Percentiles rank a stretch among this genome's conserved stretches.
Evolutionary conservation across 2,329 filamentous ascomycete species (phyloP).

Genomic region (Aureobasidium melanogenum): DNA sequence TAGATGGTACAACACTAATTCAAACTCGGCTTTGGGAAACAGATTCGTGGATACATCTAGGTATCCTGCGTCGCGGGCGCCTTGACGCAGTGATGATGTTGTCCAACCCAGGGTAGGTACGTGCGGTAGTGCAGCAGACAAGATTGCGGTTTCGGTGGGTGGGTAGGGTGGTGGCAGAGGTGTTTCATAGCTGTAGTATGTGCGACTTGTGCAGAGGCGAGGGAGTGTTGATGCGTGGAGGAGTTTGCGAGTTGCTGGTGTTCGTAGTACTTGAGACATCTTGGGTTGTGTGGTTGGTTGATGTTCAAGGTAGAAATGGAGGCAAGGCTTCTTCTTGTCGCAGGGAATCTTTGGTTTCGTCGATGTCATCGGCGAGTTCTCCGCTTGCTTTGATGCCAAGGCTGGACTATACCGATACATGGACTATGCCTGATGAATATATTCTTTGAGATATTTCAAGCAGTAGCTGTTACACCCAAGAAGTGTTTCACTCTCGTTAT

Average conservation of each 20-base stretch:
- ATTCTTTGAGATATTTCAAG: too few species aligned
- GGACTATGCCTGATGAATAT: too few species aligned
- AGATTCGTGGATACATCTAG: conserved; percentile 78
- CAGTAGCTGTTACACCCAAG: too few species aligned
- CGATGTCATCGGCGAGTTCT: conserved; percentile 5
- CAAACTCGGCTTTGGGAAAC: conserved; percentile 70
- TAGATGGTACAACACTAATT: conserved; percentile 71
- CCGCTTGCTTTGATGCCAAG: conserved; percentile 2
- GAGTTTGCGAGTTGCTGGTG: background rate
- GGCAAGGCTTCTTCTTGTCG: background rate
- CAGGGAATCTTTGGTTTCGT: background rate
- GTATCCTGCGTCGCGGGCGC: conserved; percentile 76
- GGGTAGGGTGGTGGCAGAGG: conserved; percentile 55
- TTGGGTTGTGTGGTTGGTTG: background rate
- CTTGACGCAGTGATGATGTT: conserved; percentile 59
- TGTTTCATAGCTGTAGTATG: conserved; percentile 70
- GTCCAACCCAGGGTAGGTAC: conserved; percentile 81
- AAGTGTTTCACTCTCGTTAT: too few species aligned
- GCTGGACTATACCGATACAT: background rate
- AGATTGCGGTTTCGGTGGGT: conserved; percentile 62
- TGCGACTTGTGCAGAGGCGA: conserved; percentile 17
- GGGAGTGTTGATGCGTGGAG: conserved; percentile 18
- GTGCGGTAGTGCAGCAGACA: conserved; percentile 69
- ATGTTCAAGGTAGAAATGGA: background rate
- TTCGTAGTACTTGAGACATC: background rate